A percentile compares a stretch with the other conserved stretches of the same genome.
phyloP scores from a whole-genome alignment of 371 early-diverging fungal species.

The Rhizopus stolonifer region DNA sequence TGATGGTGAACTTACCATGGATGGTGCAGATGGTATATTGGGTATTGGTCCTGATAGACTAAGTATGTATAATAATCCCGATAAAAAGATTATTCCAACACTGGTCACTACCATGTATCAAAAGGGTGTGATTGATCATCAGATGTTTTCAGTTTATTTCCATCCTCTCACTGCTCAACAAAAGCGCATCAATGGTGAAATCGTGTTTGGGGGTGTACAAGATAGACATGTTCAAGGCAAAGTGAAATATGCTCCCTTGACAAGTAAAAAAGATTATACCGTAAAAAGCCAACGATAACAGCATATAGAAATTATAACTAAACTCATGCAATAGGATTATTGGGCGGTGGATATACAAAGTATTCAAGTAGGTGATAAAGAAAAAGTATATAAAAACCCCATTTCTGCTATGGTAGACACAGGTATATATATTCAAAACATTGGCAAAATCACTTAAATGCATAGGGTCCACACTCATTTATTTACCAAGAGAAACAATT shows the following conservation, averaged over 20 bases:
- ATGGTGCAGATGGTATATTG: slow-evolving; percentile 47
- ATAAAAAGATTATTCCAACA: slow-evolving; percentile 32
- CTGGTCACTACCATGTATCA: slow-evolving; percentile 36
- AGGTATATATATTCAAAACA: slow-evolving; percentile 12
- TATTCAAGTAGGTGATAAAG: slow-evolving; percentile 22
- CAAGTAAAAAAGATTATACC: slow-evolving; percentile 15
- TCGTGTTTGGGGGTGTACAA: slow-evolving; percentile 48
- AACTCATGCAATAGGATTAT: slow-evolving; percentile 36
- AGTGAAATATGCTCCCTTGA: slow-evolving; percentile 32
- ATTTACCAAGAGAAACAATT: slow-evolving; percentile 29
- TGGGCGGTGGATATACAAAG: slow-evolving; percentile 47
- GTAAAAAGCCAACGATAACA: no score
- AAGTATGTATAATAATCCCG: slow-evolving; percentile 35
- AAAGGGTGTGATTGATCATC: slow-evolving; percentile 28
- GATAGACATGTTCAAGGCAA: slow-evolving; percentile 21
- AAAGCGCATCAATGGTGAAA: slow-evolving; percentile 37
- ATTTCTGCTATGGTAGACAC: slow-evolving; percentile 39
- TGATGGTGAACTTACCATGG: slow-evolving; percentile 42
- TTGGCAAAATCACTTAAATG: neutral
- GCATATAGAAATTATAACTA: no score
- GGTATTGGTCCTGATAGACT: slow-evolving; percentile 44
- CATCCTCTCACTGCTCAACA: slow-evolving; percentile 19
- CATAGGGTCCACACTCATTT: slow-evolving; percentile 38
- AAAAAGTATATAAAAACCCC: slow-evolving; percentile 1
- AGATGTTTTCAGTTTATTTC: slow-evolving; percentile 44